Evolutionary conservation across 306 rosid genomes (phyloP).

Genomic region (Malus orientalis): DNA sequence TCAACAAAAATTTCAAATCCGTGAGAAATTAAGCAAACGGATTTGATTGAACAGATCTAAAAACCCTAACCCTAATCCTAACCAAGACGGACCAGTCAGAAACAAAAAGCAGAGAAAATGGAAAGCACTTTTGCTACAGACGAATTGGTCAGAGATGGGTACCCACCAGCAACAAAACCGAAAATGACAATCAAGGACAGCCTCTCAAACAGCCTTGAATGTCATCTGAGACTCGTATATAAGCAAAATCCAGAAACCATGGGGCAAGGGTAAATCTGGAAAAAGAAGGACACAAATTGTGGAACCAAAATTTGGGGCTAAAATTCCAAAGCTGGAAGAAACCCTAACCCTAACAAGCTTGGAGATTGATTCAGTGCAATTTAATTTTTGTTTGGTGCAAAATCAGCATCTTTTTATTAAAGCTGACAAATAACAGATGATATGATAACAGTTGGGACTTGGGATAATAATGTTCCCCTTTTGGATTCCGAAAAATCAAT

Average conservation of each 20-base stretch:
- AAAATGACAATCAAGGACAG: constrained; percentile 22
- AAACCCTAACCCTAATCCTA: constrained; percentile 22
- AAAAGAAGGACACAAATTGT: background rate
- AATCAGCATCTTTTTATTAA: constrained; percentile 3
- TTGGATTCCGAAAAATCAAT: background rate
- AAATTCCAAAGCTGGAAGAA: constrained; percentile 17
- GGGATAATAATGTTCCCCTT: background rate
- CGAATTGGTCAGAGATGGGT: background rate
- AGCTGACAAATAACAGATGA: background rate
- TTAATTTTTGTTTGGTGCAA: background rate
- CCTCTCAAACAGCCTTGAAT: background rate
- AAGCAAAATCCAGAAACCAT: constrained; percentile 1
- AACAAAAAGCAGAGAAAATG: background rate
- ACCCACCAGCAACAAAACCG: constrained; percentile 8
- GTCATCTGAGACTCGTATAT: background rate
- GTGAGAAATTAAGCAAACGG: background rate
- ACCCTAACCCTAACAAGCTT: constrained; percentile 20
- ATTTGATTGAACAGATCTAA: constrained; percentile 31
- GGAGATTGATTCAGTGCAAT: background rate
- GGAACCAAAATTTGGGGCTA: background rate
- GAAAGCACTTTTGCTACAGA: constrained; percentile 3
- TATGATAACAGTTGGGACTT: background rate
- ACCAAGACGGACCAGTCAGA: constrained; percentile 2
- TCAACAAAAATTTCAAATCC: background rate
- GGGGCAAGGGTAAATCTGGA: constrained; percentile 38